A percentile compares a stretch with the other conserved stretches of the same genome.
phyloP scores from a whole-genome alignment of 1,284 basidiomycete genomes.

The Rhodotorula glutinis region DNA sequence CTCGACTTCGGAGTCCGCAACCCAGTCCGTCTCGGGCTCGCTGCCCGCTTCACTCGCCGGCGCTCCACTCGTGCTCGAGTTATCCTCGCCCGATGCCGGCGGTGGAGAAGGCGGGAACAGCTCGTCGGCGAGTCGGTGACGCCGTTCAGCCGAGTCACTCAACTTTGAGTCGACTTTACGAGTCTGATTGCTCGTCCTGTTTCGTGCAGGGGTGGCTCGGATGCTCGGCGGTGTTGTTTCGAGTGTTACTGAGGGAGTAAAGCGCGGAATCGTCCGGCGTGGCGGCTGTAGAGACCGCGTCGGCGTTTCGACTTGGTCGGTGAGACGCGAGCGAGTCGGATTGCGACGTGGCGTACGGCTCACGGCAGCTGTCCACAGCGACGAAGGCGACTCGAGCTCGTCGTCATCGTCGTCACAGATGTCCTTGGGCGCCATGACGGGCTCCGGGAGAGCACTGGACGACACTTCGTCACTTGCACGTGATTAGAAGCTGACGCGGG shows the following conservation, averaged over 20 bases:
- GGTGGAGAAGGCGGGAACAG: conserved; percentile 21
- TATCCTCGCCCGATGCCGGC: no score
- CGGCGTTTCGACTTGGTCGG: no score
- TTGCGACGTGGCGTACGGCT: not conserved
- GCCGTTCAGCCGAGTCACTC: not conserved
- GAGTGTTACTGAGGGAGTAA: no score
- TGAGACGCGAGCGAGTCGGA: not conserved
- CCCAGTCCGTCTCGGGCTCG: not conserved
- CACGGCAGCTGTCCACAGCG: not conserved
- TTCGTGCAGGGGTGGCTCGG: no score
- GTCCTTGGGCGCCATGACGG: not conserved
- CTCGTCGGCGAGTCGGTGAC: conserved; percentile 7
- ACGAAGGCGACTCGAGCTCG: not conserved
- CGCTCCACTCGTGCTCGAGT: no score
- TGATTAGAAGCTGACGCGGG: no score
- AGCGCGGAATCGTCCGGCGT: not conserved
- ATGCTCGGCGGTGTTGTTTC: not conserved
- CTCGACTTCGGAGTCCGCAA: conserved; percentile 10
- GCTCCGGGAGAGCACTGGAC: not conserved
- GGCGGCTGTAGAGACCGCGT: not conserved
- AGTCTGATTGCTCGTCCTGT: not conserved
- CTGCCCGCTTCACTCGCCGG: no score
- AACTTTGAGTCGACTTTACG: not conserved
- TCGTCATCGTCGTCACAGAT: conserved; percentile 3
- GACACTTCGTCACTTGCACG: not conserved